Percentiles rank a stretch among this genome's conserved stretches.
Evolutionary conservation across 2,329 filamentous ascomycete genomes (phyloP).

Genomic region (Tolypocladium sp.): DNA sequence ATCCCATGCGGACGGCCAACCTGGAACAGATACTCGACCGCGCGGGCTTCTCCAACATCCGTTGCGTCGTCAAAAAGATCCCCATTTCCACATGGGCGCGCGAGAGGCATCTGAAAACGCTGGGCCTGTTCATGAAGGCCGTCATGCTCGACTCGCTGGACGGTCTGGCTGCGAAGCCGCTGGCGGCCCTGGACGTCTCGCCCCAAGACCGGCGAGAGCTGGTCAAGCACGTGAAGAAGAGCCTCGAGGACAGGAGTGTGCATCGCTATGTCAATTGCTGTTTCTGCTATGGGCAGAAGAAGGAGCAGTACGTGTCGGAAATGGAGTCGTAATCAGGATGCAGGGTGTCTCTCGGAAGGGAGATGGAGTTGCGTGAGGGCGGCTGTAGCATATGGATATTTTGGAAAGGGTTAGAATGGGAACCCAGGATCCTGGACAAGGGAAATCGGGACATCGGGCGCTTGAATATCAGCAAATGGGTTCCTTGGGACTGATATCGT

Average conservation of each 20-base stretch:
- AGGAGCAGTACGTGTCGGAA: not conserved
- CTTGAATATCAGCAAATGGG: not conserved
- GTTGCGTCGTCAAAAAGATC: constrained; percentile 30
- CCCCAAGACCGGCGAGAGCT: constrained; percentile 23
- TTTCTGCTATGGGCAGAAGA: constrained; percentile 35
- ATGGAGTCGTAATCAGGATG: not conserved
- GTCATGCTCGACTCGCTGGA: constrained; percentile 31
- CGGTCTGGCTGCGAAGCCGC: constrained; percentile 30
- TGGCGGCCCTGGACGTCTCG: constrained; percentile 26
- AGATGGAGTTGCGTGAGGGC: not conserved
- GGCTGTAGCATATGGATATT: not conserved
- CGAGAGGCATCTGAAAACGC: constrained; percentile 27
- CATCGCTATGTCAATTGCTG: constrained; percentile 35
- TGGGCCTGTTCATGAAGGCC: constrained; percentile 35
- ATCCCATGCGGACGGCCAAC: constrained; percentile 23
- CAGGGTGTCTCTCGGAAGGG: not conserved
- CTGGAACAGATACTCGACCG: constrained; percentile 25
- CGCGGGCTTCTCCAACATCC: constrained; percentile 35
- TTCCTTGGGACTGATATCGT: not conserved
- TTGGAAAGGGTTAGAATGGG: not conserved
- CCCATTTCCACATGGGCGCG: constrained; percentile 36
- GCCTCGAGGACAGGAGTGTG: constrained; percentile 21
- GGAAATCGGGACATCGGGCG: not conserved
- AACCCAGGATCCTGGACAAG: not conserved
- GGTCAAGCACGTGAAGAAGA: constrained; percentile 19